phyloP scores from a whole-genome alignment of 106 monocot species.

The Allium sativum region DNA sequence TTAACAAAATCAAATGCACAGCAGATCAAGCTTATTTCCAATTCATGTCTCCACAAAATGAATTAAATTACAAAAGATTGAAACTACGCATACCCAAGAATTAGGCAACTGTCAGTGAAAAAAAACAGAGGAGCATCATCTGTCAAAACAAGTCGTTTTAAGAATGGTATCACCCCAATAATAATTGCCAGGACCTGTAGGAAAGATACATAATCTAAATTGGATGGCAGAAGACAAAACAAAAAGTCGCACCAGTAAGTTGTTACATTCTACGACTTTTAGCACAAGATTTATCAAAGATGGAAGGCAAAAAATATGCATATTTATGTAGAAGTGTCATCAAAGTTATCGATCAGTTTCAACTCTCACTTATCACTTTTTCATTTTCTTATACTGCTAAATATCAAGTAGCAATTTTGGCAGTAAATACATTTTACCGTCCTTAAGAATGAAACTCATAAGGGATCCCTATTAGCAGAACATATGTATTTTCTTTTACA shows the following conservation, averaged over 20 bases:
- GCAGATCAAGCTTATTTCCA: background rate
- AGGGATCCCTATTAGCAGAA: no score
- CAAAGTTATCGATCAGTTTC: no score
- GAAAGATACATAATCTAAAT: slow-evolving; percentile 5
- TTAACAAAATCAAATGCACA: background rate
- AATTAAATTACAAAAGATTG: background rate
- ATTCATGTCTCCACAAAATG: background rate
- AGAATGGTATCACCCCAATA: slow-evolving; percentile 70
- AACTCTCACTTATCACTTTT: background rate
- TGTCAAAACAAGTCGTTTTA: slow-evolving; percentile 68
- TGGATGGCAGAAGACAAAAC: background rate
- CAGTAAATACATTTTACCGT: no score
- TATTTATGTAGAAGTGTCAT: no score
- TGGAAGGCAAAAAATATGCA: background rate
- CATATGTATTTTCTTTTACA: no score
- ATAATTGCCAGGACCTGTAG: slow-evolving; percentile 66
- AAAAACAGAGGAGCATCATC: slow-evolving; percentile 92
- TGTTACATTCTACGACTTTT: background rate
- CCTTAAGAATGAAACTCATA: no score
- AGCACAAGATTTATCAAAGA: background rate
- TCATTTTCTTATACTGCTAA: background rate
- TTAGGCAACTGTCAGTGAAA: slow-evolving; percentile 94
- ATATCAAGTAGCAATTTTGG: no score
- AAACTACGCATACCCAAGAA: slow-evolving; percentile 69
- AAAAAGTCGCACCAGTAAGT: background rate